Evolutionary conservation across 2,329 filamentous ascomycete genomes (phyloP), one percentile per base, ranked within the genome.

Genomic region (Colletotrichum sp.): DNA sequence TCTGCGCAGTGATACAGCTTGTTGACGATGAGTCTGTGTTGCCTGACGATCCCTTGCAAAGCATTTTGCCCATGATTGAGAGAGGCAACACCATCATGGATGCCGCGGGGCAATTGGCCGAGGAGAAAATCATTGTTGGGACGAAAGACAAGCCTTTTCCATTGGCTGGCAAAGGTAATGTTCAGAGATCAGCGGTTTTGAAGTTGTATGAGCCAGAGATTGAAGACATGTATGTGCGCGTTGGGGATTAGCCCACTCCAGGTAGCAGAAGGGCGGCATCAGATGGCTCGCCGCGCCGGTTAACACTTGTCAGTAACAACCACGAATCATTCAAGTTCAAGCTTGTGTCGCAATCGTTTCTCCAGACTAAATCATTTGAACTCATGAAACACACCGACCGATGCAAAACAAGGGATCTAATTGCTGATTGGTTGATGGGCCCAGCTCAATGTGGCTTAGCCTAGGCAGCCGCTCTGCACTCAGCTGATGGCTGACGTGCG

Each of bases 21-120:
- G 48, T 44, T 12, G 69, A 34, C 25, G 60, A 82, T 1, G 82
- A 83, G 60, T 68, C 79, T 6, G 11, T 64, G 3, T 30, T 69
- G 1, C 60, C 66, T 2, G 65, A 32, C 3, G 65, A 65, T 3
- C 8, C 25, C 4, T 67, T 79, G 64, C 44, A 81, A 78, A 13
- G 86, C 16, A 87, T 90, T 19, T 86, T 90, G 68, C 86, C 84
- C 4, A 88, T 86, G 66, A 87, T 88, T 28, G 87, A 89, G 80
- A 90, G 90, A 79, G 78, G 89, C 8, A 90, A 90, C 77, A 77
- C 78, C 3, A 78, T 89, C 3, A 79, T 90, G 25, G 85, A 87
- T 1, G 80, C 77, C 3, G 77, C 89, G 2, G 90, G 87, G 86
- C 84, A 86, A 0, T 39, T 81, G 6, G 82, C 89, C 2, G 82